These are phyloP conservation scores for Clonostachys chloroleuca DNA, from an alignment of 2,329 filamentous ascomycete genomes.

Conservation along the genomic window DNA sequence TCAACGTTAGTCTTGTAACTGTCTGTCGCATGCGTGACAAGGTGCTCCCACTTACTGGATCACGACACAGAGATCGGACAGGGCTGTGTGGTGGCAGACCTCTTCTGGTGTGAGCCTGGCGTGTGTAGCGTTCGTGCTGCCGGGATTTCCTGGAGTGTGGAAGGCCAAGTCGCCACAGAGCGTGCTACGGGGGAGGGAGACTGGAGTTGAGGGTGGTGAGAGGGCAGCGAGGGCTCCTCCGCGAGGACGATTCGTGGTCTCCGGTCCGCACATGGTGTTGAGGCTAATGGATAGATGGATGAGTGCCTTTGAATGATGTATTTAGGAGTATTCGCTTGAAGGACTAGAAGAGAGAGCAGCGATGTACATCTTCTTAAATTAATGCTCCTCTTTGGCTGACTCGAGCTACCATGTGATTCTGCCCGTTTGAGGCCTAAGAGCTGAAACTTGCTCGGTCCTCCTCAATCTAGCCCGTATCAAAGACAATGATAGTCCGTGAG, in stretches of 20 bases:
- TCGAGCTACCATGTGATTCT: too few relatives aligned
- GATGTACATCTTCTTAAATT: not conserved
- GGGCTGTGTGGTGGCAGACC: slow-evolving; percentile 4
- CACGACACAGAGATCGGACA: slow-evolving; percentile 25
- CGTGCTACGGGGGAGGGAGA: slow-evolving; percentile 1
- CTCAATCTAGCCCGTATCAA: too few relatives aligned
- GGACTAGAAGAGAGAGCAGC: not conserved
- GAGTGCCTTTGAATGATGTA: not conserved
- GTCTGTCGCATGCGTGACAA: not conserved
- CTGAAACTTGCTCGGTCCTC: too few relatives aligned
- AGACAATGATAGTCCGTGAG: too few relatives aligned
- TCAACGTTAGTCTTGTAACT: not conserved
- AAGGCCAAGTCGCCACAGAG: slow-evolving; percentile 34
- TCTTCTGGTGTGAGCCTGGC: slow-evolving; percentile 29
- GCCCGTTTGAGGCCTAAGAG: too few relatives aligned
- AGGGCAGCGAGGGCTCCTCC: slow-evolving; percentile 42
- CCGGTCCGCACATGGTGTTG: slow-evolving; percentile 36
- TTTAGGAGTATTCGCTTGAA: not conserved
- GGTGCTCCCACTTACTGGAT: slow-evolving; percentile 34
- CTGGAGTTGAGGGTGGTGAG: slow-evolving; percentile 14
- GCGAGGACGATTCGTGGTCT: slow-evolving; percentile 30
- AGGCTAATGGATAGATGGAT: not conserved
- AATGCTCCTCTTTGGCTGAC: too few relatives aligned
- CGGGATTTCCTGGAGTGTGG: slow-evolving; percentile 31
- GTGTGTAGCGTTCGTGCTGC: slow-evolving; percentile 32